Evolutionary conservation across 1,284 basidiomycete genomes (phyloP), one percentile per base, ranked within the genome.

Genomic region (Rhodotorula sp.): DNA sequence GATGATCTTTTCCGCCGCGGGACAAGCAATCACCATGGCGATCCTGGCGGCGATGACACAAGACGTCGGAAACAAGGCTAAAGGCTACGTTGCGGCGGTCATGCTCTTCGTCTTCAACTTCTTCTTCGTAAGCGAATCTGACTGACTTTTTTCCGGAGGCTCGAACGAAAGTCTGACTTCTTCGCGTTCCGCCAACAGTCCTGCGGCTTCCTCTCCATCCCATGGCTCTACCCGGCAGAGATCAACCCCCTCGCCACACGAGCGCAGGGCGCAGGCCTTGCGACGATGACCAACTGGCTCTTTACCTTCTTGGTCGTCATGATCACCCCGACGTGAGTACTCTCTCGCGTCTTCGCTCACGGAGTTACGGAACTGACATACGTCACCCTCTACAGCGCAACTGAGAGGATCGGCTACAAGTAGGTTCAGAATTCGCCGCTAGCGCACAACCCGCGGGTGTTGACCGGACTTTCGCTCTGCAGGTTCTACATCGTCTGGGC

Each of bases 401-500:
- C n/a, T 3, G 10, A 18, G 5, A 26, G 7, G 39, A 60, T 47
- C 43, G 21, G 23, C 46, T 43, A 23, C 39, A 60, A 60, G 46
- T n/a, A 1, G 5, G 21, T 34, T 1, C 34, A 5, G 49, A 18
- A 15, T 20, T 2, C 31, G 5, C 23, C 4, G 16, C 34, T 10
- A 15, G 16, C 20, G 8, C 58, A 20, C 34, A 20, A 8, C 21
- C 16, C 12, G 5, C 23, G 29, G 26, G 14, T 21, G 16, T 5
- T 52, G 6, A 18, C 49, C 23, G 26, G 16, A 39, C 61, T n/a
- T n/a, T 21, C 14, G 8, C 31, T 12, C 18, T n/a, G 26, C 26
- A 58, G 34, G 39, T 58, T 47, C 62, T 67, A 72, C 54, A 52
- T 61, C 21, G 73, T 72, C 49, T 46, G 80, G 51, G 70, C 84